A percentile compares a stretch with the other conserved stretches of the same genome.
Evolutionary conservation across 345 rosid species (phyloP).

Genomic region (Mangifera indica): DNA sequence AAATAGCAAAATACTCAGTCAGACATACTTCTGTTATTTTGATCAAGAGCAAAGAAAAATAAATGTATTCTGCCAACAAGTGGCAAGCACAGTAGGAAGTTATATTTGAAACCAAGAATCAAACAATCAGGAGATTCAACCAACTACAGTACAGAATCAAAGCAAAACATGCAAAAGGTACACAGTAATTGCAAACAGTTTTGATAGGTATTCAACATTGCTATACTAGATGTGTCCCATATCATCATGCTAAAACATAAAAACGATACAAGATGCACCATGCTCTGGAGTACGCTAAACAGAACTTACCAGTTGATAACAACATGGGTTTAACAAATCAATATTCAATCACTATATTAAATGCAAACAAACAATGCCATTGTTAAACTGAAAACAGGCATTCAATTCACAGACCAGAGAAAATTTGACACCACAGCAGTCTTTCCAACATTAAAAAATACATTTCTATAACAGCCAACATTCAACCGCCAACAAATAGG

Average conservation of each 20-base stretch:
- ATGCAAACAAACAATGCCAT: no score
- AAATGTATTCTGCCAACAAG: constrained; percentile 1
- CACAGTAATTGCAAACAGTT: neutral
- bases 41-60: neutral
- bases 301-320: no score
- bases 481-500: no score
- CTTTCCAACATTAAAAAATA: neutral
- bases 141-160: neutral
- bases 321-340: no score
- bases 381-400: neutral
- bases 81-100: neutral
- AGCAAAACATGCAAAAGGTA: neutral
- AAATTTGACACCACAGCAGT: neutral
- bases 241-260: neutral
- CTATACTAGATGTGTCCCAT: neutral
- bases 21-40: neutral
- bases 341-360: no score
- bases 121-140: constrained; percentile 1
- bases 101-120: neutral
- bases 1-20: neutral
- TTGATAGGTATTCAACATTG: neutral
- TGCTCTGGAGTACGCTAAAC: no score
- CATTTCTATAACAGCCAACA: no score
- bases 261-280: neutral
- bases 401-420: neutral